A percentile compares a stretch with the other conserved stretches of the same genome.
These are phyloP conservation scores for Phytophthora constricta DNA, from an alignment of 352 stramenopile species.

Conservation along the genomic window DNA sequence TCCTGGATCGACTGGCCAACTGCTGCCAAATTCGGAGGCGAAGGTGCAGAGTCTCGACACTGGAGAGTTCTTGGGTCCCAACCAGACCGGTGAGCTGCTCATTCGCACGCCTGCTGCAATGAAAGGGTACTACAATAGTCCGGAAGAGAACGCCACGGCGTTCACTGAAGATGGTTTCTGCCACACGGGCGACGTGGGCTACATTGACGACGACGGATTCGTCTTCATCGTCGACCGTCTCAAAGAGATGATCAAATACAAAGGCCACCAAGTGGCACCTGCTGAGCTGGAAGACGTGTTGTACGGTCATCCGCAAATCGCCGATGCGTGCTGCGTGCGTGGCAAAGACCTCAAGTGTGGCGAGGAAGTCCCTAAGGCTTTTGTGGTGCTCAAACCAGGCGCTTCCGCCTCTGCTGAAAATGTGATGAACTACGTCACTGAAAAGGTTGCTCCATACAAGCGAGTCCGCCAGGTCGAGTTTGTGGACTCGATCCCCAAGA, in stretches of 20 bases:
- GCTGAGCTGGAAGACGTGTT: constrained; percentile 93
- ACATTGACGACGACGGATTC: constrained; percentile 91
- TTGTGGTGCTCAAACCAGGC: constrained; percentile 77
- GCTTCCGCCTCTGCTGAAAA: constrained; percentile 56
- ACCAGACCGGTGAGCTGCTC: constrained; percentile 69
- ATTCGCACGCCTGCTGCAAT: constrained; percentile 57
- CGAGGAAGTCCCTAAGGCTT: constrained; percentile 91
- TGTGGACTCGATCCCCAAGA: constrained; percentile 90
- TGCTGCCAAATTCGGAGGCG: constrained; percentile 48
- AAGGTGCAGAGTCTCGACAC: constrained; percentile 45
- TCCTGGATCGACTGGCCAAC: constrained; percentile 37
- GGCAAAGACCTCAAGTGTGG: constrained; percentile 66
- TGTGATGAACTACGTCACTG: constrained; percentile 84
- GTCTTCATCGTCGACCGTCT: constrained; percentile 93
- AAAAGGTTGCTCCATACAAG: constrained; percentile 85
- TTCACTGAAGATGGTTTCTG: constrained; percentile 83
- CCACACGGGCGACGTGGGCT: constrained; percentile 89
- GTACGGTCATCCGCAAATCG: constrained; percentile 69
- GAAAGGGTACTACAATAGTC: constrained; percentile 66
- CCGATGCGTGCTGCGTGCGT: constrained; percentile 79
- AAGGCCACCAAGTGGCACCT: constrained; percentile 91
- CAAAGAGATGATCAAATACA: constrained; percentile 97
- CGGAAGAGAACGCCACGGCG: constrained; percentile 78
- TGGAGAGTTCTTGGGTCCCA: constrained; percentile 33
- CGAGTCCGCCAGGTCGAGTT: constrained; percentile 88